Percentiles rank a stretch among this genome's conserved stretches.
These are phyloP conservation scores for Teunomyces gatunensis DNA, from an alignment of 805 yeast genomes.

Conservation along the genomic window DNA sequence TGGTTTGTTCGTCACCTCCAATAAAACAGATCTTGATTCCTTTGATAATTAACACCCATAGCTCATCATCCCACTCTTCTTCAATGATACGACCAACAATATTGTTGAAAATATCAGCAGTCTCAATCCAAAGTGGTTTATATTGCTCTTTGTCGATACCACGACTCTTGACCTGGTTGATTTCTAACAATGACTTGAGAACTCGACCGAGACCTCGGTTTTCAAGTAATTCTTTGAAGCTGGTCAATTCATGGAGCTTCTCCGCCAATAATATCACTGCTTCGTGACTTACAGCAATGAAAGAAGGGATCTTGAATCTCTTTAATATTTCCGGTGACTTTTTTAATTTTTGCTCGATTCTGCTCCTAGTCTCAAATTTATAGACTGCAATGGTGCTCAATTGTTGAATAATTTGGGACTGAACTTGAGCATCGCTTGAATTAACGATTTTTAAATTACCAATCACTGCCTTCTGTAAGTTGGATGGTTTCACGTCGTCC, in stretches of 20 bases:
- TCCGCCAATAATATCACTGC: slow-evolving; percentile 42
- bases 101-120: slow-evolving; percentile 40
- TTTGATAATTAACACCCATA: slow-evolving; percentile 44
- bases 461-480: slow-evolving; percentile 60
- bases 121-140: slow-evolving; percentile 54
- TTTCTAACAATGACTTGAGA: slow-evolving; percentile 50
- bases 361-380: slow-evolving; percentile 60
- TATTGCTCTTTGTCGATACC: slow-evolving; percentile 24
- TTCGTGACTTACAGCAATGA: slow-evolving; percentile 54
- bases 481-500: slow-evolving; percentile 54
- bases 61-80: slow-evolving; percentile 15
- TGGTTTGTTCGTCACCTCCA: slow-evolving; percentile 38
- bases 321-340: slow-evolving; percentile 41
- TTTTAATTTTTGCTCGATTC: slow-evolving; percentile 54
- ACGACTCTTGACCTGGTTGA: slow-evolving; percentile 43
- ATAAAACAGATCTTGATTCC: slow-evolving; percentile 42
- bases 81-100: slow-evolving; percentile 31
- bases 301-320: slow-evolving; percentile 55
- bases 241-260: slow-evolving; percentile 30
- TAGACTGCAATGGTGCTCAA: slow-evolving; percentile 50
- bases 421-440: slow-evolving; percentile 30
- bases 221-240: slow-evolving; percentile 35
- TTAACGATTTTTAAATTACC: slow-evolving; percentile 40
- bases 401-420: slow-evolving; percentile 50
- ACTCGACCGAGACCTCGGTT: slow-evolving; percentile 48